phyloP scores from a whole-genome alignment of 2,329 filamentous ascomycete species.

The Scedosporium minutisporum region DNA sequence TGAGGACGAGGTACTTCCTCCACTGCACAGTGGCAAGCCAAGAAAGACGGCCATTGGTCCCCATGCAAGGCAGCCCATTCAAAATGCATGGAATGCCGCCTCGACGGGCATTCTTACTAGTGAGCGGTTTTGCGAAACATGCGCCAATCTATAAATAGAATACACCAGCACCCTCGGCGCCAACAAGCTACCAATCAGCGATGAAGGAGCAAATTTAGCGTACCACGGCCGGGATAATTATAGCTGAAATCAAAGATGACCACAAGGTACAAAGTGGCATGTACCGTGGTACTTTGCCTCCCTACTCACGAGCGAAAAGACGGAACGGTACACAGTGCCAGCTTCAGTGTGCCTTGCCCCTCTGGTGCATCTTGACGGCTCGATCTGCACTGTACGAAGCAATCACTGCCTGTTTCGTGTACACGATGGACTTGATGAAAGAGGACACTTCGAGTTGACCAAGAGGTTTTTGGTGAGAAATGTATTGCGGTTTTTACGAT shows the following conservation, averaged over 20 bases:
- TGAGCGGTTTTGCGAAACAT: slow-evolving; percentile 1
- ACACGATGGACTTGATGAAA: neutral
- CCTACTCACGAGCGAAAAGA: neutral
- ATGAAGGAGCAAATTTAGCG: neutral
- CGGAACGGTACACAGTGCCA: too few relatives aligned
- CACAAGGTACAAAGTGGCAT: neutral
- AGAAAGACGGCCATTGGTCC: neutral
- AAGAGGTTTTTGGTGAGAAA: too few relatives aligned
- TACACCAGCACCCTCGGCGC: neutral
- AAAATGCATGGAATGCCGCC: slow-evolving; percentile 2
- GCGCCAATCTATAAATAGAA: slow-evolving; percentile 5
- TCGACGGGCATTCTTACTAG: slow-evolving; percentile 3
- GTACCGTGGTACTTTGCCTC: neutral
- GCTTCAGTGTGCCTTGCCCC: too few relatives aligned
- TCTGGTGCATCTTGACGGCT: too few relatives aligned
- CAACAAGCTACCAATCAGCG: slow-evolving; percentile 2
- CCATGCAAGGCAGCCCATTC: neutral
- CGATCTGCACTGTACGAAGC: neutral
- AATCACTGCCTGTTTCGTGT: neutral
- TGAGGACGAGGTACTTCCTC: neutral
- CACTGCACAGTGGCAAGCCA: neutral
- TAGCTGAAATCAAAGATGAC: slow-evolving; percentile 1
- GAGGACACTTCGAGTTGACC: too few relatives aligned
- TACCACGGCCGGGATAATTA: neutral
- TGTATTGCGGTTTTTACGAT: neutral